Percentiles rank a stretch among this genome's conserved stretches.
These are phyloP conservation scores for Aspergillus pseudonomiae DNA, from an alignment of 2,329 filamentous ascomycete species.

Conservation along the genomic window DNA sequence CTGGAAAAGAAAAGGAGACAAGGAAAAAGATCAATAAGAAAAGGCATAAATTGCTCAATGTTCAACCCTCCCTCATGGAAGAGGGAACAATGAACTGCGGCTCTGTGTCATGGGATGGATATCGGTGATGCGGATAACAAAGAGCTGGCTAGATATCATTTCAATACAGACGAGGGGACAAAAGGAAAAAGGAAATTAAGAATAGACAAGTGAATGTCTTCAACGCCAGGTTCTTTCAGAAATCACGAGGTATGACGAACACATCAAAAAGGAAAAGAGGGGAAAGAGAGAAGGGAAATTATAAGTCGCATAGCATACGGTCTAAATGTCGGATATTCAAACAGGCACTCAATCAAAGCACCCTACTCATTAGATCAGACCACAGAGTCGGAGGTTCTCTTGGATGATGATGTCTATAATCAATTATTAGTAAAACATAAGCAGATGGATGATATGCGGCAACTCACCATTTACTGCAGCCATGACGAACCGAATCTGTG, in stretches of 20 bases:
- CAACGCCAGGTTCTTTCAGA: constrained; percentile 37
- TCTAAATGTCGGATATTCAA: constrained; percentile 35
- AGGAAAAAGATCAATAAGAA: not conserved
- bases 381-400: constrained; percentile 95
- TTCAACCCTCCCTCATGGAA: constrained; percentile 19
- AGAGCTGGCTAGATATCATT: constrained; percentile 33
- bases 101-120: constrained; percentile 31
- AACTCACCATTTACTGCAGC: constrained; percentile 92
- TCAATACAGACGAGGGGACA: constrained; percentile 26
- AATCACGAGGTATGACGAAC: constrained; percentile 32
- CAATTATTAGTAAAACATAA: constrained; percentile 26
- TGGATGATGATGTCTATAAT: constrained; percentile 95
- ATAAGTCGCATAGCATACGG: constrained; percentile 37
- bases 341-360: constrained; percentile 29
- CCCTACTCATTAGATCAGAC: constrained; percentile 75
- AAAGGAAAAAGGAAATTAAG: constrained; percentile 23
- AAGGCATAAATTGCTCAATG: constrained; percentile 15
- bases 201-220: constrained; percentile 36
- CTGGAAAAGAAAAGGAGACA: constrained; percentile 19
- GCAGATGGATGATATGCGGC: no score
- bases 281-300: constrained; percentile 15
- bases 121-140: constrained; percentile 29
- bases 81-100: constrained; percentile 21
- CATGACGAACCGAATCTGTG: constrained; percentile 99
- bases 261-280: constrained; percentile 21